Base-by-base conservation (phyloP, 2,329 filamentous ascomycete genomes). In the Zasmidium citrigriseum region DNA sequence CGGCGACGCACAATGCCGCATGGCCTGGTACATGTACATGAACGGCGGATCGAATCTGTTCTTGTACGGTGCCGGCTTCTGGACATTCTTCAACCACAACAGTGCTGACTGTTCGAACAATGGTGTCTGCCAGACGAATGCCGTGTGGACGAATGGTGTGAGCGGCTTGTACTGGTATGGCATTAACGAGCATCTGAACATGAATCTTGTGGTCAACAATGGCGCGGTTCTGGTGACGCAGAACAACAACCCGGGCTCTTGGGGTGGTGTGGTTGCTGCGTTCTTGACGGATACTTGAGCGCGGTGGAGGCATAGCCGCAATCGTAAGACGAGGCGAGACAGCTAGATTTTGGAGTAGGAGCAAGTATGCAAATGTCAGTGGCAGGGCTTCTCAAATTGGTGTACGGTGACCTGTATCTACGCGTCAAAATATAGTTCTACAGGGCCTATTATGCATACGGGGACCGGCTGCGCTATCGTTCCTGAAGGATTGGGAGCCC, bases 31-130 rank as follows among this genome's bases (percentile, higher is more conserved):
- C 20, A 21, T 20, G 5, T 47, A 47, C 20, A 47, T 47, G n/a
- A 47, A 47, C 16, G 45, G 45, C 10, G 45, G 45, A 5, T 70
- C 66, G 1, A 60, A 73, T 44, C 52, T 76, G 1, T 71, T 71
- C 57, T 59, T 76, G 12, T 76, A 75, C 54, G 72, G 72, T 16
- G 70, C 69, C 0, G 70, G 72, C 44, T 68, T 70, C 52, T 76
- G 73, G 72, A 66, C 64, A 2, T 76, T 76, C 57, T 75, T 75
- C 60, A 73, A 74, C 58, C 64, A 72, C 54, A 64, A 70, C n/a
- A 46, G n/a, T n/a, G n/a, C 16, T 14, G 55, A 51, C 21, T 51
- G 48, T n/a, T 22, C 14, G 48, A 51, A 51, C 22, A 12, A 10
- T 22, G 45, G 45, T 24, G 45, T 47, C 45, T 47, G 45, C 16